These are phyloP conservation scores for Trichopus zeylanicus DNA, from an alignment of 116 monocot species.

Conservation along the genomic window DNA sequence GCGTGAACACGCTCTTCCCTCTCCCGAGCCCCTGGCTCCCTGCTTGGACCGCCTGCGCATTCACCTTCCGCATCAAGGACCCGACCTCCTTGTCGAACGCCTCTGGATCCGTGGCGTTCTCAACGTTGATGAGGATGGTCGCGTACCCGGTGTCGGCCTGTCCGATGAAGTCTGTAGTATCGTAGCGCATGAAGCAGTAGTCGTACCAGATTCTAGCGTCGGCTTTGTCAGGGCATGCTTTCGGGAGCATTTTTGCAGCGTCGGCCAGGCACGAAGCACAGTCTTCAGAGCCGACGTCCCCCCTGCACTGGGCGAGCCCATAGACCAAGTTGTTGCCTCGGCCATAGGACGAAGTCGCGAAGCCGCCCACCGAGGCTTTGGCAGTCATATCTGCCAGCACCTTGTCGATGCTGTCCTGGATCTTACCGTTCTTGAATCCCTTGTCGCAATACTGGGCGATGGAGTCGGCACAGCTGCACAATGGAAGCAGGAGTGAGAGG, in stretches of 20 bases:
- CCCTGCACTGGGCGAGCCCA: constrained; percentile 43
- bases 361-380: constrained; percentile 18
- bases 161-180: constrained; percentile 26
- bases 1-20: constrained; percentile 17
- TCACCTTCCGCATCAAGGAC: constrained; percentile 16
- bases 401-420: constrained; percentile 19
- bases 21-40: constrained; percentile 18
- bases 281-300: constrained; percentile 19
- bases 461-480: constrained; percentile 17
- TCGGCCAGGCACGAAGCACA: constrained; percentile 29
- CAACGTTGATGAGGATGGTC: constrained; percentile 17
- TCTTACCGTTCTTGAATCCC: constrained; percentile 4
- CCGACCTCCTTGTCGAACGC: constrained; percentile 21
- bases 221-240: constrained; percentile 15
- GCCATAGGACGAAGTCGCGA: constrained; percentile 15
- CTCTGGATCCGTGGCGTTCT: constrained; percentile 23
- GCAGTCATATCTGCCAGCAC: constrained; percentile 28
- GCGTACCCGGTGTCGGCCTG: constrained; percentile 18
- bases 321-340: constrained; percentile 13
- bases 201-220: constrained; percentile 40
- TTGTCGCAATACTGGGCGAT: constrained; percentile 27
- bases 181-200: constrained; percentile 52
- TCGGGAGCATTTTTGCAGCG: constrained; percentile 20
- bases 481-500: constrained; percentile 11
- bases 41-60: constrained; percentile 11